Evolutionary conservation across 139 green algal species (phyloP).

Genomic region (Limnomonas spitsbergensis): DNA sequence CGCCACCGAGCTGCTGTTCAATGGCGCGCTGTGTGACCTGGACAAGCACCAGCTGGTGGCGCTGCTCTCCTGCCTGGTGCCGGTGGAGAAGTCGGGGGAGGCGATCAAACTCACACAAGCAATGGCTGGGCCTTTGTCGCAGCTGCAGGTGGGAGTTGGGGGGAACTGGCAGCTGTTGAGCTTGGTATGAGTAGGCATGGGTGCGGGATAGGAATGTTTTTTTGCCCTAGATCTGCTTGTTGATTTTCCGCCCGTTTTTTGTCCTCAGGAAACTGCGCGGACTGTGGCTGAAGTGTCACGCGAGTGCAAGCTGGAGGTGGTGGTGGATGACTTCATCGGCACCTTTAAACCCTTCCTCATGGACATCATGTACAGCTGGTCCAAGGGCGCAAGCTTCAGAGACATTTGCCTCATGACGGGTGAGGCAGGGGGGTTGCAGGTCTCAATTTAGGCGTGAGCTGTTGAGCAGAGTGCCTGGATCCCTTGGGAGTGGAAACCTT

Average conservation of each 20-base stretch:
- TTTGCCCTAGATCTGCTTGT: too few relatives aligned
- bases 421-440: background rate
- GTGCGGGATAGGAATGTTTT: too few relatives aligned
- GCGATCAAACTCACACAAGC: constrained; percentile 51
- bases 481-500: too few relatives aligned
- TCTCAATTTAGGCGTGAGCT: too few relatives aligned
- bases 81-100: constrained; percentile 68
- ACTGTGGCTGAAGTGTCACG: constrained; percentile 58
- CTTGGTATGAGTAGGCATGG: too few relatives aligned
- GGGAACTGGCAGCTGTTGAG: too few relatives aligned
- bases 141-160: constrained; percentile 47
- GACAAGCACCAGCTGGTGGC: constrained; percentile 45
- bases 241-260: too few relatives aligned
- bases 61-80: constrained; percentile 67
- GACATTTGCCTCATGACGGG: constrained; percentile 40
- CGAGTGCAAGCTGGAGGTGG: constrained; percentile 71
- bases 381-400: constrained; percentile 28
- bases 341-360: constrained; percentile 74
- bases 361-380: constrained; percentile 80
- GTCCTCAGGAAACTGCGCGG: constrained; percentile 52
- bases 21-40: constrained; percentile 33
- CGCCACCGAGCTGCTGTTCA: constrained; percentile 78
- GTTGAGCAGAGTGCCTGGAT: too few relatives aligned
- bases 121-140: constrained; percentile 59
- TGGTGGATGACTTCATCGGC: constrained; percentile 75